Conservation (phyloP, 2,329 filamentous ascomycete species). For the Amauroascus verrucosus region DNA sequence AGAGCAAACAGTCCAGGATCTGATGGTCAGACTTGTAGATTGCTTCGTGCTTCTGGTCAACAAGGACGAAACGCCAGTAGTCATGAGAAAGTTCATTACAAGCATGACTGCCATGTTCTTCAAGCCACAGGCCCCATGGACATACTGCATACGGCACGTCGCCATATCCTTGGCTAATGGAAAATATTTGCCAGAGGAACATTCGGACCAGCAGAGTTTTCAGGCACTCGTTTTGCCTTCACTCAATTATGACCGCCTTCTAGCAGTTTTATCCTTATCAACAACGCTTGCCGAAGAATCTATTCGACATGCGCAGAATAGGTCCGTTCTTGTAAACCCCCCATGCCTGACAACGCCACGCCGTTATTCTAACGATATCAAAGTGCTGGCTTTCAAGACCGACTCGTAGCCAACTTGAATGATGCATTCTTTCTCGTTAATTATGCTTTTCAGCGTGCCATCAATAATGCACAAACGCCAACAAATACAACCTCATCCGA, state of each 20-base stretch:
- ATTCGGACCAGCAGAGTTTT: conserved; percentile 25
- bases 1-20: conserved; percentile 25
- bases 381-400: conserved; percentile 15
- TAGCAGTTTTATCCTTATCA: conserved; percentile 32
- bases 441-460: conserved; percentile 28
- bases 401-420: conserved; percentile 25
- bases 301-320: conserved; percentile 14
- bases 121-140: conserved; percentile 32
- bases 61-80: conserved; percentile 29
- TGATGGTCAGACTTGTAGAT: conserved; percentile 35
- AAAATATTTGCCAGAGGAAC: conserved; percentile 28
- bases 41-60: conserved; percentile 35
- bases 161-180: conserved; percentile 32
- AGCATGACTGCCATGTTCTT: conserved; percentile 37
- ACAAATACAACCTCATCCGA: conserved; percentile 16
- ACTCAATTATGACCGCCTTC: conserved; percentile 28
- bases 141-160: conserved; percentile 27
- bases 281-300: conserved; percentile 34
- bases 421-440: conserved; percentile 31
- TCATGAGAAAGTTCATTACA: conserved; percentile 40
- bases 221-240: conserved; percentile 27
- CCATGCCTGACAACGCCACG: not conserved
- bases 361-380: conserved; percentile 4
- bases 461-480: conserved; percentile 18
- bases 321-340: conserved; percentile 4